These are phyloP conservation scores for Umbellularia californica DNA, from an alignment of 164 flowering plant genomes.

Conservation along the genomic window DNA sequence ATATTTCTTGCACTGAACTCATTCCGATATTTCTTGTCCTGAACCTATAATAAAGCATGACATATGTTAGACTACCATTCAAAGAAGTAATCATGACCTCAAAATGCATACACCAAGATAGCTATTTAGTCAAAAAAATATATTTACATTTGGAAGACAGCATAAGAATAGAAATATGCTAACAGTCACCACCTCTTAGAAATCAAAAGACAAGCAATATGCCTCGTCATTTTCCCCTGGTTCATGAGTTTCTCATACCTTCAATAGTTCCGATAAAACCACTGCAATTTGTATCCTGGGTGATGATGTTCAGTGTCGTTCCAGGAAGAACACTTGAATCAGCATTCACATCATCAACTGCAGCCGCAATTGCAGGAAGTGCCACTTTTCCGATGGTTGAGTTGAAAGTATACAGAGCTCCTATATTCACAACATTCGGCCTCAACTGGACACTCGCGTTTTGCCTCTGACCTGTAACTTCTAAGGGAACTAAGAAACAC, in stretches of 20 bases:
- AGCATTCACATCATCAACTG: conserved; percentile 72
- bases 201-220: conserved; percentile 1
- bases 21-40: not conserved
- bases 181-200: not conserved
- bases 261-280: conserved; percentile 70
- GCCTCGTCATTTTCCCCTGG: not conserved
- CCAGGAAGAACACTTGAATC: conserved; percentile 49
- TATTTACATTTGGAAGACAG: not conserved
- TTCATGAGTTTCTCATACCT: conserved; percentile 37
- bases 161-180: not conserved
- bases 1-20: not conserved
- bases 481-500: not conserved
- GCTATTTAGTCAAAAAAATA: not conserved
- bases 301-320: conserved; percentile 35
- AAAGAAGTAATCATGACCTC: not conserved
- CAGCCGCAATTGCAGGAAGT: conserved; percentile 51
- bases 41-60: not conserved
- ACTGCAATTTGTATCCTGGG: conserved; percentile 66
- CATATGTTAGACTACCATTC: not conserved
- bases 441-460: conserved; percentile 6
- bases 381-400: conserved; percentile 68
- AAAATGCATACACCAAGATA: not conserved
- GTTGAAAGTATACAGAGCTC: conserved; percentile 53
- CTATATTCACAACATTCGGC: conserved; percentile 55
- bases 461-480: not conserved